These are phyloP conservation scores for Claviceps citrina DNA, from an alignment of 2,329 filamentous ascomycete species.

Conservation along the genomic window DNA sequence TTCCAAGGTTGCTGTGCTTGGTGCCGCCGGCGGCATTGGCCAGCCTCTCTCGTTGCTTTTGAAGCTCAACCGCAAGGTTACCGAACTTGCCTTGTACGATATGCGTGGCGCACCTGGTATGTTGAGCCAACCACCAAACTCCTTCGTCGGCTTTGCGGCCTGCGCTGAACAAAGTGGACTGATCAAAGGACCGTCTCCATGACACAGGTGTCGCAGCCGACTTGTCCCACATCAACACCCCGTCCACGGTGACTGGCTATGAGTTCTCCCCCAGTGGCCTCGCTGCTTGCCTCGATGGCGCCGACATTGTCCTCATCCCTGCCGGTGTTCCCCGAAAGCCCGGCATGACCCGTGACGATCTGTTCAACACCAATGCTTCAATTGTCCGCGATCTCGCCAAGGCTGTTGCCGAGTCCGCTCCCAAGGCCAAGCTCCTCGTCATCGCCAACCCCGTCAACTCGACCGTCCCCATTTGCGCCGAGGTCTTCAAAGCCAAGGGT, in stretches of 20 bases:
- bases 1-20: conserved; percentile 94
- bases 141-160: neutral
- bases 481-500: conserved; percentile 87
- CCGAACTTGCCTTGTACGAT: conserved; percentile 92
- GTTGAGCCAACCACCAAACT: conserved; percentile 24
- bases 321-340: conserved; percentile 98
- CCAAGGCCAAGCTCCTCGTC: conserved; percentile 88
- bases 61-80: conserved; percentile 95
- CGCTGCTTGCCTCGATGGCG: conserved; percentile 61
- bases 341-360: conserved; percentile 98
- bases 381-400: conserved; percentile 98
- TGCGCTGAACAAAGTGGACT: neutral
- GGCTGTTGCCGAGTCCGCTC: conserved; percentile 74
- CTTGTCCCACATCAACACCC: conserved; percentile 98
- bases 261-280: conserved; percentile 64
- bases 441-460: conserved; percentile 99
- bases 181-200: neutral
- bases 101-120: conserved; percentile 85
- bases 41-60: conserved; percentile 94
- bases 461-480: conserved; percentile 91
- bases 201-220: conserved; percentile 87
- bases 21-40: conserved; percentile 94
- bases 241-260: conserved; percentile 85
- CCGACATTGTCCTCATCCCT: conserved; percentile 92
- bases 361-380: conserved; percentile 99